Conservation (phyloP, 345 rosid species). For the Fremontodendron californicum region DNA sequence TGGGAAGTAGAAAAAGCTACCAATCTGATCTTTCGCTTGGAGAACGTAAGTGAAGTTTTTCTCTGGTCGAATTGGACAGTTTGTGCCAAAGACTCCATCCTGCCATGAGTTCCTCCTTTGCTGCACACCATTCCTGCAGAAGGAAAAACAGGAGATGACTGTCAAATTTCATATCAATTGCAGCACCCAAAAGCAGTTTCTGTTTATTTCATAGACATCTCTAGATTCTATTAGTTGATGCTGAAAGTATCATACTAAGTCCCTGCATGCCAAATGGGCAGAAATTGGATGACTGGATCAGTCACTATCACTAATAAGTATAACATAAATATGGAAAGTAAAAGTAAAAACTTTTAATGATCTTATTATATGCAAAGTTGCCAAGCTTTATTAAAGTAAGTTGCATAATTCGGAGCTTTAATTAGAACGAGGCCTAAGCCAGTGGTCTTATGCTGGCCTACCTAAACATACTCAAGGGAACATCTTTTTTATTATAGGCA, state of each 20-base stretch:
- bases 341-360: not conserved
- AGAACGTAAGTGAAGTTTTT: slow-evolving; percentile 73
- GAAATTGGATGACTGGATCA: not conserved
- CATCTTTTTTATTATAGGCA: not conserved
- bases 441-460: not conserved
- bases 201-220: not conserved
- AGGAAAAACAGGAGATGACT: not conserved
- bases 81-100: slow-evolving; percentile 87
- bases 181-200: not conserved
- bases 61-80: slow-evolving; percentile 85
- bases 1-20: slow-evolving; percentile 85
- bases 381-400: not conserved
- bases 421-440: not conserved
- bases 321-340: not conserved
- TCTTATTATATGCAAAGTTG: not conserved
- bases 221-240: not conserved
- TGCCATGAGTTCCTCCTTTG: slow-evolving; percentile 86
- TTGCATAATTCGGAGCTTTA: not conserved
- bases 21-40: slow-evolving; percentile 92
- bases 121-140: slow-evolving; percentile 75
- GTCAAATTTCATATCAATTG: not conserved
- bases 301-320: not conserved
- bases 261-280: not conserved
- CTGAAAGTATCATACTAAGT: not conserved
- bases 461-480: not conserved